Percentiles rank a stretch among this genome's conserved stretches.
Evolutionary conservation across 1,139 yeast species (phyloP).

Genomic region (Pichia sp.): DNA sequence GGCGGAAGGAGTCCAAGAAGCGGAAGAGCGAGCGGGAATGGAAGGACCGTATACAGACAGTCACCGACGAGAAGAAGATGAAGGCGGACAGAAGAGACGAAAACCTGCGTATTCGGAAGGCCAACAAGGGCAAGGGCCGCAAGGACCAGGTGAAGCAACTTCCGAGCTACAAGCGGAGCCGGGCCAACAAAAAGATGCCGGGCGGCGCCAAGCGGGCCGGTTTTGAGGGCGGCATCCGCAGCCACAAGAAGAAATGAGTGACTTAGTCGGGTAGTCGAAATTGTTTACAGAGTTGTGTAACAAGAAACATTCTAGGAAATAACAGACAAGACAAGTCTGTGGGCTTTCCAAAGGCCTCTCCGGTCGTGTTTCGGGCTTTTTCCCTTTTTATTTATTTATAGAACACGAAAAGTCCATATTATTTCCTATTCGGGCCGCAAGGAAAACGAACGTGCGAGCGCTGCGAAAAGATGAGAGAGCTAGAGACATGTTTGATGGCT

Average conservation of each 20-base stretch:
- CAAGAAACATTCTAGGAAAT: no score
- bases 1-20: slow-evolving; percentile 74
- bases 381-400: neutral
- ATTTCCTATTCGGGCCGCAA: slow-evolving; percentile 8
- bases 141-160: slow-evolving; percentile 64
- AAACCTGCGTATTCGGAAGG: slow-evolving; percentile 76
- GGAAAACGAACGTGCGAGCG: neutral
- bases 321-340: no score
- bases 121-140: slow-evolving; percentile 69
- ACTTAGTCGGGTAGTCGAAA: no score
- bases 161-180: slow-evolving; percentile 55
- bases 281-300: neutral
- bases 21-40: slow-evolving; percentile 80
- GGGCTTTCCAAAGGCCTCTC: neutral
- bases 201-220: slow-evolving; percentile 53
- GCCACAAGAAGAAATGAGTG: slow-evolving; percentile 15
- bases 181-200: slow-evolving; percentile 17
- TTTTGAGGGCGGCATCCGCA: slow-evolving; percentile 44
- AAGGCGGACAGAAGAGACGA: slow-evolving; percentile 85
- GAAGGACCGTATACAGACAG: slow-evolving; percentile 79
- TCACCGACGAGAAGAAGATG: slow-evolving; percentile 68
- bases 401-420: slow-evolving; percentile 1
- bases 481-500: neutral
- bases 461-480: neutral
- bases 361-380: neutral